phyloP scores from a whole-genome alignment of 2,329 filamentous ascomycete species.

The Epichloe bromicola region DNA sequence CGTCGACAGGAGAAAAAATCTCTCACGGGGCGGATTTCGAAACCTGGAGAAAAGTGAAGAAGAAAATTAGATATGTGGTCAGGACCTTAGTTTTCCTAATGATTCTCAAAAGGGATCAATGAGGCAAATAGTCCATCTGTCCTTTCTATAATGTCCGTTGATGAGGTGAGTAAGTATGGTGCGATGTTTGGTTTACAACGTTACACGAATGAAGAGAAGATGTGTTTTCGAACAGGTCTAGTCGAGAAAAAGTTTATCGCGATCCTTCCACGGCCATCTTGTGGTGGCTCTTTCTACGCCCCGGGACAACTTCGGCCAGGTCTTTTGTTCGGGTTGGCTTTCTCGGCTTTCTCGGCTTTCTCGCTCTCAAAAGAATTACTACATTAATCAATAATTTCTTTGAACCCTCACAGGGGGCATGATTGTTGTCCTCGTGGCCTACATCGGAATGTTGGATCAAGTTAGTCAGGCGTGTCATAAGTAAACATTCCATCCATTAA shows the following conservation, averaged over 20 bases:
- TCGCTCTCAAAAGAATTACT: constrained; percentile 18
- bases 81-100: constrained; percentile 16
- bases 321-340: constrained; percentile 13
- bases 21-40: constrained; percentile 15
- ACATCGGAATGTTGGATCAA: too few relatives aligned
- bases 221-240: background rate
- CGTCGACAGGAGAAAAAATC: constrained; percentile 9
- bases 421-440: background rate
- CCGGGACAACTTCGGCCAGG: constrained; percentile 11
- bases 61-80: constrained; percentile 16
- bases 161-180: constrained; percentile 15
- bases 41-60: constrained; percentile 3
- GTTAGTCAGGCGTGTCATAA: too few relatives aligned
- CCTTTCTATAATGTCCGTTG: constrained; percentile 21
- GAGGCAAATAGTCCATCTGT: constrained; percentile 22
- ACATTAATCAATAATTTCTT: constrained; percentile 16
- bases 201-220: constrained; percentile 1
- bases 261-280: background rate
- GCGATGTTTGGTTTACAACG: constrained; percentile 8
- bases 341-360: constrained; percentile 19
- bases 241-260: background rate
- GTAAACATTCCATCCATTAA: too few relatives aligned
- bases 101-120: constrained; percentile 17
- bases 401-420: background rate
- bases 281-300: constrained; percentile 11